phyloP scores from a whole-genome alignment of 2,329 filamentous ascomycete genomes.

The Harringtonia lauricola region DNA sequence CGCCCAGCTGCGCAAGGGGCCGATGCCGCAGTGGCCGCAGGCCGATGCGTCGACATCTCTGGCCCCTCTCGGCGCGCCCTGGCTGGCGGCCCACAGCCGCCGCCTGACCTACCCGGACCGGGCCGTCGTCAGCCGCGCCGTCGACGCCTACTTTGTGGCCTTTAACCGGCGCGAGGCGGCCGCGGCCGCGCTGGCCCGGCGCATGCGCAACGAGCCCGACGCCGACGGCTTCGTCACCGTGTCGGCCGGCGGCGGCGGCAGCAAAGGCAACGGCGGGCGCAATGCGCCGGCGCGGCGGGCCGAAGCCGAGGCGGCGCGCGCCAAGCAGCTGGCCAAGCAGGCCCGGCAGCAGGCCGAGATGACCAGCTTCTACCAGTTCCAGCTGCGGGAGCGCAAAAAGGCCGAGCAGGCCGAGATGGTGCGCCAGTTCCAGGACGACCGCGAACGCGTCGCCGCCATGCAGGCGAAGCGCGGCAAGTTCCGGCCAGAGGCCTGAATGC shows the following conservation, averaged over 20 bases:
- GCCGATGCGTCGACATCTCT: constrained; percentile 33
- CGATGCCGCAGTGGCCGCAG: constrained; percentile 19
- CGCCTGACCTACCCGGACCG: constrained; percentile 60
- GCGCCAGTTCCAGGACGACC: constrained; percentile 66
- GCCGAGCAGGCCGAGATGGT: constrained; percentile 58
- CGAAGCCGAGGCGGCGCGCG: constrained; percentile 51
- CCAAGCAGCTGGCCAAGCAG: constrained; percentile 51
- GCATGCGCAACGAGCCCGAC: constrained; percentile 69
- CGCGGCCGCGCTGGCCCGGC: constrained; percentile 49
- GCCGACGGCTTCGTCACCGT: constrained; percentile 96
- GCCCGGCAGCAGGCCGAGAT: constrained; percentile 48
- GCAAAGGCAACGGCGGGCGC: constrained; percentile 46
- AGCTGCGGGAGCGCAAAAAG: constrained; percentile 70
- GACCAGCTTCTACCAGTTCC: constrained; percentile 75
- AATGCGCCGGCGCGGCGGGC: constrained; percentile 63
- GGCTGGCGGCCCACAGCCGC: constrained; percentile 57
- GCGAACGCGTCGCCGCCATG: constrained; percentile 59
- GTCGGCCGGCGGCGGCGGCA: constrained; percentile 63
- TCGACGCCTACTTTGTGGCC: constrained; percentile 79
- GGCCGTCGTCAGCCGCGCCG: constrained; percentile 53
- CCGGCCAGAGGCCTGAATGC: constrained; percentile 33
- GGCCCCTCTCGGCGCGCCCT: constrained; percentile 46
- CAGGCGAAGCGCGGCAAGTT: constrained; percentile 55
- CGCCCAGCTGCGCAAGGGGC: constrained; percentile 47
- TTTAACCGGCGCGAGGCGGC: constrained; percentile 63